These are phyloP conservation scores for Populus hybrid DNA, from an alignment of 441 rosid species.

Conservation along the genomic window DNA sequence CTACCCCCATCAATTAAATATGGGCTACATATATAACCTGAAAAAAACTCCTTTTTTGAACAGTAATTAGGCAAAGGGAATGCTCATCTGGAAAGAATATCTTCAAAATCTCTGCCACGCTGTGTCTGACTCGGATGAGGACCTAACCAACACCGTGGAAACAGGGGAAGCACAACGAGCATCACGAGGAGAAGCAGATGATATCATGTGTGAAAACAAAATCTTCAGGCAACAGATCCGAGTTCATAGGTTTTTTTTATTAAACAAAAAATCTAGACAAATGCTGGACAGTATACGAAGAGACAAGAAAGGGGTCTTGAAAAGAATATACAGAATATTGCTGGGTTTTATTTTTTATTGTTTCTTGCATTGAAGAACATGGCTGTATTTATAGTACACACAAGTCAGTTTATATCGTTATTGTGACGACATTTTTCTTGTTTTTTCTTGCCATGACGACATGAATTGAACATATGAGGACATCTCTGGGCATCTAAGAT, in stretches of 20 bases:
- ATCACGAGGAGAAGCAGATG: constrained; percentile 29
- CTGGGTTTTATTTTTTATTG: background rate
- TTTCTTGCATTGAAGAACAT: background rate
- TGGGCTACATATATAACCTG: constrained; percentile 33
- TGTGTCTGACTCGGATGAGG: constrained; percentile 16
- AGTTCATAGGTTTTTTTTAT: background rate
- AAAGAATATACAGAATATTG: background rate
- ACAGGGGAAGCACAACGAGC: constrained; percentile 17
- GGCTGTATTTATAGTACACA: background rate
- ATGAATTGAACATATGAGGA: constrained; percentile 30
- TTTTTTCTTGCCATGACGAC: constrained; percentile 27
- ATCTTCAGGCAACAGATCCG: constrained; percentile 28
- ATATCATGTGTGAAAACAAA: constrained; percentile 26
- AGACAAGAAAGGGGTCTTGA: background rate
- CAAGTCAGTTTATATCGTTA: background rate
- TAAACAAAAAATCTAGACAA: too few species aligned
- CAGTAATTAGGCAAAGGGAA: background rate
- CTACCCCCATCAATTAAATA: constrained; percentile 29
- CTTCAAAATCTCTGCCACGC: constrained; percentile 29
- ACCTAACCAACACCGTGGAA: constrained; percentile 4
- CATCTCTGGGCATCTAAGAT: constrained; percentile 11
- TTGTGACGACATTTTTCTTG: constrained; percentile 29
- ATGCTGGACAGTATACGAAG: background rate
- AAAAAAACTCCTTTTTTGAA: constrained; percentile 30
- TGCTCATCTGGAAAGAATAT: constrained; percentile 17